Base-by-base conservation (phyloP, 441 rosid genomes). In the Croton setiger region DNA sequence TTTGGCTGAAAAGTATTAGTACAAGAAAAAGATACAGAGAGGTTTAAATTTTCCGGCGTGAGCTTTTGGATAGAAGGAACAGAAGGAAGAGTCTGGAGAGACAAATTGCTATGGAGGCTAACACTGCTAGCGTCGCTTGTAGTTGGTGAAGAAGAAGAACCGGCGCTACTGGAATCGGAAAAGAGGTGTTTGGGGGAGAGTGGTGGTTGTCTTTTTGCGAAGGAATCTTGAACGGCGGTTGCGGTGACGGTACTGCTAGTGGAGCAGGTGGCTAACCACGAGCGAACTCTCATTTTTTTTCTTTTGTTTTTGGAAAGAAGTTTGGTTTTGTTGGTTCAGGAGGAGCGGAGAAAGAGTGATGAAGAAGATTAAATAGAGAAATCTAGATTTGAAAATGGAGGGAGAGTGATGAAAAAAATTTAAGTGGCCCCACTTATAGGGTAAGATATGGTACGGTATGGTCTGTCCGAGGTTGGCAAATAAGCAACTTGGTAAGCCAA, bases 21-120 rank as follows among this genome's bases (percentile, higher is more conserved):
- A 71, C 78, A 75, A 60, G 57, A 66, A 75, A 75, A 74, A 45
- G 92, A 76, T 69, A 85, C 79, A 60, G 88, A 74, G 51, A 82
- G 68, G 66, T 75, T 49, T 62, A 71, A 66, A 43, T 72, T 72
- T 23, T 75, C 78, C 1, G 85, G 80, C 3, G 81, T 65, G 72
- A 85, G 51, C 21, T 78, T 85, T 72, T 93, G 90, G 72, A 91
- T 89, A 70, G 96, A 93, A 49, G 93, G 96, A 56, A 91, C 77
- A 18, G 97, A 93, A 0, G 98, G 93, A 0, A 88, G 85, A 0
- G 96, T 90, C 45, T 83, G 96, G 66, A 93, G 86, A 70, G 97
- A 90, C 33, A 86, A 89, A 63, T 78, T 84, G 79, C 87, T 86
- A 0, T 85, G 84, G 69, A 93, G 91, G 79, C 84, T 84, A 57